A percentile compares a stretch with the other conserved stretches of the same genome.
These are phyloP conservation scores for Mallotus nudiflorus DNA, from an alignment of 345 rosid genomes.

Conservation along the genomic window DNA sequence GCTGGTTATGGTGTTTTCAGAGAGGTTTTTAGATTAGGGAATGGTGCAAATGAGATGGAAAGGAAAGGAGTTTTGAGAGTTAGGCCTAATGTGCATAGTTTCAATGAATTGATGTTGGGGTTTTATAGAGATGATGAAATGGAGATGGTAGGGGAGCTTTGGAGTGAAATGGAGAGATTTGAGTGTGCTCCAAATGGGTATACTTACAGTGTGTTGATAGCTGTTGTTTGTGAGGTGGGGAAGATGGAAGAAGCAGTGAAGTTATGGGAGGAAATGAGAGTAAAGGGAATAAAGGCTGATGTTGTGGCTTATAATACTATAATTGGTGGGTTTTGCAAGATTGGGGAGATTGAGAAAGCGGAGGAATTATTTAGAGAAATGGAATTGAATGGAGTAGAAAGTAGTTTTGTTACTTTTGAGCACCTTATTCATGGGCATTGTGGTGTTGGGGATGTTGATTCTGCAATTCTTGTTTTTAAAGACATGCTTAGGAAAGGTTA, in stretches of 20 bases:
- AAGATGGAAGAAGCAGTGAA: constrained; percentile 57
- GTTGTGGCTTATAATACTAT: constrained; percentile 62
- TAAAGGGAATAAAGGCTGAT: constrained; percentile 47
- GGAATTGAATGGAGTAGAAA: constrained; percentile 50
- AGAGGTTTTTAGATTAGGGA: constrained; percentile 66
- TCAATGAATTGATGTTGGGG: constrained; percentile 62
- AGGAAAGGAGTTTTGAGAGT: constrained; percentile 29
- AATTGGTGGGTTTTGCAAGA: constrained; percentile 61
- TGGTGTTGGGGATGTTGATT: constrained; percentile 49
- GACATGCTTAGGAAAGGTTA: constrained; percentile 60
- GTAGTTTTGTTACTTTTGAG: constrained; percentile 50
- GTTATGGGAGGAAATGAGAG: constrained; percentile 69
- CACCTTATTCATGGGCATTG: constrained; percentile 68
- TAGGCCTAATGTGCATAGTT: constrained; percentile 62
- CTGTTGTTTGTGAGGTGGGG: constrained; percentile 52
- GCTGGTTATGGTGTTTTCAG: constrained; percentile 56
- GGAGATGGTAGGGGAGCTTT: constrained; percentile 59
- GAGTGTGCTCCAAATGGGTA: constrained; percentile 48
- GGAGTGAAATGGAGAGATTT: constrained; percentile 58
- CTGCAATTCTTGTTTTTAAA: constrained; percentile 51
- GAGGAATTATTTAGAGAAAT: constrained; percentile 59
- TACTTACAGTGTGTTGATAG: constrained; percentile 59
- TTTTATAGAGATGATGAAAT: constrained; percentile 55
- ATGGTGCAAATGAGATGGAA: constrained; percentile 23
- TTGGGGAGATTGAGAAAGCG: constrained; percentile 52